Evolutionary conservation across 2,329 filamentous ascomycete genomes (phyloP), one percentile per base, ranked within the genome.

Genomic region (Trichoderma sp.): DNA sequence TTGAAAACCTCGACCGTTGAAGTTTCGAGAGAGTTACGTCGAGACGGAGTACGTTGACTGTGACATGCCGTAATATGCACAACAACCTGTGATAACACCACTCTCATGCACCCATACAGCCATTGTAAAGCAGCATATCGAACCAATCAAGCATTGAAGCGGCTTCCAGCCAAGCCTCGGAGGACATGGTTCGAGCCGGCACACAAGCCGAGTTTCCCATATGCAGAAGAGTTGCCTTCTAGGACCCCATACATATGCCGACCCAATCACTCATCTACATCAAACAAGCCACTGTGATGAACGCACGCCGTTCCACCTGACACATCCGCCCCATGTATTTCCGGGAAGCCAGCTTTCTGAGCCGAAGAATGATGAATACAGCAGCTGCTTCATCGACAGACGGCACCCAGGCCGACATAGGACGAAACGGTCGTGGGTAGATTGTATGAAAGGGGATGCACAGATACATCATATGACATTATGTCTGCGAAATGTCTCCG

Each of bases 401-500:
- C 12, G 17, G 28, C 19, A n/a, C n/a, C 34, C 2, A 19, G 26
- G n/a, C 19, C 17, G 50, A 45, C 5, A 63, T 19, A 24, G 26
- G n/a, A 55, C 51, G 21, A 30, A 60, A 30, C 19, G n/a, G 28
- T 28, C 12, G 6, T 52, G 17, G 39, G 21, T 5, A 21, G n/a
- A 26, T 24, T 24, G 21, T 24, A 12, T 15, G 21, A 41, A 45
- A 26, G 24, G 10, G 15, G 10, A 12, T 19, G 41, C 43, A 19
- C 12, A 28, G n/a, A 19, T 48, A 24, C 52, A 54, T 21, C 47
- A 44, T 19, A 17, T 54, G 61, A 19, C 28, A n/a, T 43, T 39
- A 44, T 50, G 52, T 17, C 24, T 24, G 44, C 24, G 61, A 45
- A 45, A 50, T 26, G 47, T 52, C 45, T 57, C 43, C 52, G 43